Evolutionary conservation across 371 early-diverging fungal genomes (phyloP), one percentile per base, ranked within the genome.

Genomic region (Funneliformis caledonium): DNA sequence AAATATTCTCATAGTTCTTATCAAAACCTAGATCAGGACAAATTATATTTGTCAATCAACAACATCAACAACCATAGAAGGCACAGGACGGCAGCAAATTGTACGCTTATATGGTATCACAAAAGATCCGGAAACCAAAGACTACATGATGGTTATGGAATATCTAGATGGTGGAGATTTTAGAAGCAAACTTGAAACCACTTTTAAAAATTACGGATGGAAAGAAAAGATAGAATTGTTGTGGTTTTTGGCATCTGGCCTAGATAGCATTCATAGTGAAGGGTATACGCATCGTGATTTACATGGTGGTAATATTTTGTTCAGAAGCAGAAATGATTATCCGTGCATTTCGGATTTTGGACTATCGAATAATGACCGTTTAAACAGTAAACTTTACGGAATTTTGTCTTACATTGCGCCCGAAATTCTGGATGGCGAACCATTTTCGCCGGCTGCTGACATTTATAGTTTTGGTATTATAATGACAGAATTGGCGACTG

Each of bases 291-390:
- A 77, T 43, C 6, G 31, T n/a, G 78, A 77, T 52, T 77, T 77
- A 59, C 78, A 77, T 42, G 65, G 45, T n/a, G 78, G 78, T 11
- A 77, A 77, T 33, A 77, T 77, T 50, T 42, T 77, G 33, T 65
- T 47, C 47, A 47, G 50, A 59, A 11, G 19, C 11, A 16, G 37
- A 37, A 22, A 11, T 31, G 16, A 31, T 73, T 31, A 0, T 14
- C 33, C 31, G 33, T 73, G 14, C 37, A 31, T 31, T 19, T 2
- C 59, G n/a, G 75, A 75, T 61, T 75, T 75, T 26, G 62, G 75
- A n/a, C 61, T 75, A 16, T 60, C 75, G 6, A 60, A 75, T 47
- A 47, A 47, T 47, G 47, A 47, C 47, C 47, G 47, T 47, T 47
- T 47, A 47, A 47, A 47, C 47, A 47, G 47, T 47, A 47, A 47